Conservation (phyloP, 495 filamentous ascomycete species). For the Cercophora newfieldiana region DNA sequence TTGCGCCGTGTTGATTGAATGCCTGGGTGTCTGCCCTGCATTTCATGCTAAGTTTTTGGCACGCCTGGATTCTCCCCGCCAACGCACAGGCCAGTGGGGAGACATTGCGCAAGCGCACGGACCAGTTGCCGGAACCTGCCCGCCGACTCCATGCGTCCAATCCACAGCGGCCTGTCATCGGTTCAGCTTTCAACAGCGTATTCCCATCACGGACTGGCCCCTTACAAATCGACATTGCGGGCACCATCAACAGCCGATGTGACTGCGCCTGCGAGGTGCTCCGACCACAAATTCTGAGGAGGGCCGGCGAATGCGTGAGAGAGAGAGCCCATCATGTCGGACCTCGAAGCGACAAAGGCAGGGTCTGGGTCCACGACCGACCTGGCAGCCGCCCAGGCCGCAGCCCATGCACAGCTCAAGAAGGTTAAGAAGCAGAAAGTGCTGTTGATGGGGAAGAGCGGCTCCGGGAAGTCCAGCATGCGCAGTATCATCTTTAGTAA, state of each 20-base stretch:
- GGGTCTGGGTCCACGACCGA: conserved; percentile 9
- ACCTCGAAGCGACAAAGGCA: conserved; percentile 16
- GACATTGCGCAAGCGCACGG: background rate
- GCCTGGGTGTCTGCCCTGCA: background rate
- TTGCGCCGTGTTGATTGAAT: background rate
- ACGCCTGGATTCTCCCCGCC: background rate
- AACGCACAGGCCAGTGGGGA: background rate
- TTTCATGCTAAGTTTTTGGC: background rate
- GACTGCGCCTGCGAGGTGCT: background rate
- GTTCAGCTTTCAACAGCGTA: background rate
- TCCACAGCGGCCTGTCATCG: background rate
- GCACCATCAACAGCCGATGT: background rate
- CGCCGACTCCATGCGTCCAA: background rate
- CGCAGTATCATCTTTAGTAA: conserved; percentile 97
- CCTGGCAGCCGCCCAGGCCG: background rate
- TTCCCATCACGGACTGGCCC: background rate
- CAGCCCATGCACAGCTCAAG: conserved; percentile 41
- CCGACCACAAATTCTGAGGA: background rate
- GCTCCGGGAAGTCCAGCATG: conserved; percentile 99
- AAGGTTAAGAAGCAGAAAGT: conserved; percentile 65
- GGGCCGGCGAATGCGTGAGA: conserved; percentile 4
- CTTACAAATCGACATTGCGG: background rate
- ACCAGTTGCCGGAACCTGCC: background rate
- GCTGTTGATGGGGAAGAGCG: conserved; percentile 81
- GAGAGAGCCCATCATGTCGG: conserved; percentile 24